These are phyloP conservation scores for Psilocybe cyanescens DNA, from an alignment of 768 basidiomycete species.

Conservation along the genomic window DNA sequence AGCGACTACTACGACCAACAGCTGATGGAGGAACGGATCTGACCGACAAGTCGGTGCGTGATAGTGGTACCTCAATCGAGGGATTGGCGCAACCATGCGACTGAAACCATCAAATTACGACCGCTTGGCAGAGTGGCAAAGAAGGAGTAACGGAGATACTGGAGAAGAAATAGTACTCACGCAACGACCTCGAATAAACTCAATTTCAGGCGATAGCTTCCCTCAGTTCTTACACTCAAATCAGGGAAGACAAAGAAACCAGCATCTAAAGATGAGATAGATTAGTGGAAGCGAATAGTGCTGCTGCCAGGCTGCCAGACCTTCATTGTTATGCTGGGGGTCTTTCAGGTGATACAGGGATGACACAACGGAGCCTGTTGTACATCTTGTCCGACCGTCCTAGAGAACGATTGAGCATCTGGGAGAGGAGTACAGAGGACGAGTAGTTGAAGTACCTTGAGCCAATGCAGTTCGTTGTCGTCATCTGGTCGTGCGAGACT, in stretches of 20 bases:
- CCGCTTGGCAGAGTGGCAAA: not conserved
- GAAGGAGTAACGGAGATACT: not conserved
- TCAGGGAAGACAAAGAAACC: conserved; percentile 98
- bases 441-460: conserved; percentile 47
- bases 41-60: conserved; percentile 11
- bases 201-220: conserved; percentile 77
- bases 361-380: conserved; percentile 89
- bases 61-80: not conserved
- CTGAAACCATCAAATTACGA: not conserved
- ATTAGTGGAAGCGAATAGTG: not conserved
- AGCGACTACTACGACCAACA: not conserved
- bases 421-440: not conserved
- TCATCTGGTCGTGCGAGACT: conserved; percentile 88
- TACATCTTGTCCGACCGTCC: conserved; percentile 91
- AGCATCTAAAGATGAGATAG: conserved; percentile 57
- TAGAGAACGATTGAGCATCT: conserved; percentile 27
- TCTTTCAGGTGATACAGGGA: conserved; percentile 92
- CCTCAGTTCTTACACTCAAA: conserved; percentile 89
- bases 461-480: conserved; percentile 86
- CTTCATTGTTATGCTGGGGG: conserved; percentile 52
- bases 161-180: conserved; percentile 48
- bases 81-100: not conserved
- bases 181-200: conserved; percentile 90
- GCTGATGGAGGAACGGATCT: not conserved
- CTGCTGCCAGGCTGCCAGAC: conserved; percentile 23